Conservation (phyloP, 768 basidiomycete genomes). For the Boletus rubescentipes region DNA sequence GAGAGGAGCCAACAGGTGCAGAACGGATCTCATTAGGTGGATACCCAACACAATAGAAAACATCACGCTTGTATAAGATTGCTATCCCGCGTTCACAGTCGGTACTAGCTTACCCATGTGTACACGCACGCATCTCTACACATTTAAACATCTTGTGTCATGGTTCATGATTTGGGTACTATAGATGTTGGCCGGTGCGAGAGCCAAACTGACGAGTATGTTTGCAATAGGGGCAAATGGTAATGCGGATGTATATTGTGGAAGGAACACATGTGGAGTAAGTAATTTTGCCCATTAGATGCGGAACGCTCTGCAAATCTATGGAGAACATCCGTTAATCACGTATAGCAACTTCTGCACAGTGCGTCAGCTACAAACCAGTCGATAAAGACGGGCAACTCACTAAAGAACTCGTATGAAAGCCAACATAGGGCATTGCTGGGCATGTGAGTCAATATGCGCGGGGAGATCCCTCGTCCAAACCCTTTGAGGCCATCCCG, state of each 20-base stretch:
- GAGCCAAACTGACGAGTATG: too few species aligned
- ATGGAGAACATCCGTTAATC: conserved; percentile 27
- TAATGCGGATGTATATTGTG: conserved; percentile 19
- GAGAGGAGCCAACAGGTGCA: conserved; percentile 34
- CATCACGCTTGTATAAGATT: conserved; percentile 7
- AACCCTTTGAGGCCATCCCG: conserved; percentile 88
- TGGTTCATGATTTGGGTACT: not conserved
- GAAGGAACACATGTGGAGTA: conserved; percentile 4
- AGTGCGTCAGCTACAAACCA: conserved; percentile 6
- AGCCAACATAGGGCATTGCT: conserved; percentile 97
- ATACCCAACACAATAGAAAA: conserved; percentile 7
- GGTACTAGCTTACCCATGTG: not conserved
- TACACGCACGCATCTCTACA: not conserved
- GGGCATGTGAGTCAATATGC: conserved; percentile 93
- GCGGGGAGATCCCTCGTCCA: conserved; percentile 81
- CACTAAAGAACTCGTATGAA: conserved; percentile 98
- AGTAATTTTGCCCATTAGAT: conserved; percentile 6
- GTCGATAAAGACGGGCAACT: conserved; percentile 37
- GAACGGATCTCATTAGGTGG: conserved; percentile 6
- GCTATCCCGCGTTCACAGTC: not conserved
- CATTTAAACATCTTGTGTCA: not conserved
- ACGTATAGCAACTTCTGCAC: conserved; percentile 65
- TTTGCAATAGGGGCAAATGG: conserved; percentile 5
- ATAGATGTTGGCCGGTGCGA: not conserved
- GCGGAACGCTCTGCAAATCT: conserved; percentile 13